These are phyloP conservation scores for Scheffersomyces lignosus DNA, from an alignment of 805 yeast species.

Conservation along the genomic window DNA sequence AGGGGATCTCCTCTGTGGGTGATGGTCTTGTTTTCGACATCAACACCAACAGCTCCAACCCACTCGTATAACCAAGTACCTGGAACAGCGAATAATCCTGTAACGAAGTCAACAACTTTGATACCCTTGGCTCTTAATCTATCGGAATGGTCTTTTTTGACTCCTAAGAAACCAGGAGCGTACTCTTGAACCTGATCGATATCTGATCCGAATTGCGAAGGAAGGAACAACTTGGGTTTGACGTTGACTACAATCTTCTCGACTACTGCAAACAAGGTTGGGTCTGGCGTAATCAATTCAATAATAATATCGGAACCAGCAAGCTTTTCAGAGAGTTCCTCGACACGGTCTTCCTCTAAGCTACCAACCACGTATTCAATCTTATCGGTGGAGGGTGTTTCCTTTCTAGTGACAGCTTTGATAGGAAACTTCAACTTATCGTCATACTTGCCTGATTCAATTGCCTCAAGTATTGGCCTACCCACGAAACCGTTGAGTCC, in stretches of 20 bases:
- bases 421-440: conserved; percentile 45
- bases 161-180: conserved; percentile 31
- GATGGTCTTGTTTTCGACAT: conserved; percentile 30
- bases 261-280: conserved; percentile 27
- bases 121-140: conserved; percentile 44
- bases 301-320: conserved; percentile 50
- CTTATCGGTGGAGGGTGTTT: conserved; percentile 22
- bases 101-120: conserved; percentile 45
- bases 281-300: conserved; percentile 35
- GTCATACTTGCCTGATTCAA: conserved; percentile 41
- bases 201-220: conserved; percentile 59
- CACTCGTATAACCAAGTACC: conserved; percentile 33
- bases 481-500: conserved; percentile 56
- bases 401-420: conserved; percentile 46
- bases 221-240: conserved; percentile 51
- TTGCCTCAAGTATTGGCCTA: conserved; percentile 43
- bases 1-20: conserved; percentile 41
- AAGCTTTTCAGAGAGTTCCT: conserved; percentile 34
- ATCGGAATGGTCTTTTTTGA: conserved; percentile 34
- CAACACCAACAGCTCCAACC: conserved; percentile 35
- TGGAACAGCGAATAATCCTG: conserved; percentile 34
- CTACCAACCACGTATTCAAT: conserved; percentile 39
- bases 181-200: conserved; percentile 19
- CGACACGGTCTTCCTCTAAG: conserved; percentile 20
- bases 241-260: conserved; percentile 37